Evolutionary conservation across 768 basidiomycete genomes (phyloP).

Genomic region (Tylopilus plumbeoviolaceoides): DNA sequence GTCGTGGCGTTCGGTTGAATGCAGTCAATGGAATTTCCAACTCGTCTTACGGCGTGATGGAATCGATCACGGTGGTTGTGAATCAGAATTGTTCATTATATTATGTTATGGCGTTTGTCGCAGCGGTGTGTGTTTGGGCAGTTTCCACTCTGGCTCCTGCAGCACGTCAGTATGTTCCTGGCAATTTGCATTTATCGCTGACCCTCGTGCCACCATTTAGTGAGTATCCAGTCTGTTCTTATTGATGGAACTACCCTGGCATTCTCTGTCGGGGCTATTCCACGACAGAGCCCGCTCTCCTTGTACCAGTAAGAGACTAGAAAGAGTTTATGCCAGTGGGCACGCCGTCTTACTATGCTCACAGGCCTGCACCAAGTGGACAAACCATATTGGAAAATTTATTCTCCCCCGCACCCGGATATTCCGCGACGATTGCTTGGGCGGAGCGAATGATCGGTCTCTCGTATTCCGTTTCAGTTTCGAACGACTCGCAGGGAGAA

Average conservation of each 20-base stretch:
- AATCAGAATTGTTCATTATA: constrained; percentile 6
- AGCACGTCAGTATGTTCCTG: constrained; percentile 7
- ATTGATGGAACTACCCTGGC: constrained; percentile 12
- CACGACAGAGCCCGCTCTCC: background rate
- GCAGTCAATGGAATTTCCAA: constrained; percentile 15
- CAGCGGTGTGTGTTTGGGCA: constrained; percentile 3
- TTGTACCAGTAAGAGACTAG: background rate
- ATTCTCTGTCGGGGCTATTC: constrained; percentile 13
- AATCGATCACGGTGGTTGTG: background rate
- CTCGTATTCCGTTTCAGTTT: constrained; percentile 11
- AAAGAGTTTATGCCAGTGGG: background rate
- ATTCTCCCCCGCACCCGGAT: constrained; percentile 10
- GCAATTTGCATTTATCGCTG: background rate
- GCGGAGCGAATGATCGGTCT: constrained; percentile 13
- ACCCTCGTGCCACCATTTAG: background rate
- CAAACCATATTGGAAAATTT: background rate
- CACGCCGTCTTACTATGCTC: background rate
- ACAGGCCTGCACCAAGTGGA: constrained; percentile 8
- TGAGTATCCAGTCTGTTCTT: constrained; percentile 12
- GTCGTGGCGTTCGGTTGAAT: constrained; percentile 2
- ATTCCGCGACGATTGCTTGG: constrained; percentile 13
- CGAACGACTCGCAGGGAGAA: constrained; percentile 7
- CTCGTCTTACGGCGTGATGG: constrained; percentile 6
- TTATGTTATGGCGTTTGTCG: constrained; percentile 7
- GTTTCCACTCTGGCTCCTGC: constrained; percentile 9